Base-by-base conservation (phyloP, 2,329 filamentous ascomycete species). In the Trichoderma polysporum region DNA sequence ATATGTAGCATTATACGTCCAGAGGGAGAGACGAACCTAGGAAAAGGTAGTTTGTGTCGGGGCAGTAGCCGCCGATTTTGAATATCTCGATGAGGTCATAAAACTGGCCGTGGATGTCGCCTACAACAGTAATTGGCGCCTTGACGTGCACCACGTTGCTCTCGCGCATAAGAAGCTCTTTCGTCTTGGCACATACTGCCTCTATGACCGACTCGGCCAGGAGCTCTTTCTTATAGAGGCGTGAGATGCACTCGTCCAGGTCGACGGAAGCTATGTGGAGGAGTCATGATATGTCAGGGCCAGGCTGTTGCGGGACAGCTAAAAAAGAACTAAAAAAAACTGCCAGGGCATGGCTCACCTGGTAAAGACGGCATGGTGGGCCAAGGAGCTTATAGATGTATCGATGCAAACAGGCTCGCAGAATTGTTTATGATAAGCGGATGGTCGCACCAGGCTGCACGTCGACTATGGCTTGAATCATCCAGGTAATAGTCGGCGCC, bases 21-120 rank as follows among this genome's bases (percentile, higher is more conserved):
- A 1, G 37, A 19, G 10, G 31, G 49, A 7, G 47, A n/a, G 25
- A 64, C 79, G 73, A 76, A 97, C 94, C 94, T 67, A 99, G 88
- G 77, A 99, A 99, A 58, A 99, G 85, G 79, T 99, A 99, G 78
- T 99, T 99, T 58, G 95, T 99, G 78, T 99, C 93, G 19, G 95
- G 95, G 80, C 94, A 98, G 80, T 91, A 97, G 66, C 95, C 95
- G 68, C 95, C 95, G 74, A 99, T 99, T 80, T 93, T 93, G 82
- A 99, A 99, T 72, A 99, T 98, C 85, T 99, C 95, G 71, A 99
- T 95, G 82, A 99, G 88, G 79, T 99, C 95, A 80, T 94, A 98
- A 82, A 99, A 99, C 80, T 99, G 95, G 68, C 95, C 95, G 79
- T 99, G 95, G 72, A 99, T 99, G 78, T 99, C 95, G 71, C 95